phyloP scores from a whole-genome alignment of 371 early-diverging fungal genomes.

The Batkoa obscura region DNA sequence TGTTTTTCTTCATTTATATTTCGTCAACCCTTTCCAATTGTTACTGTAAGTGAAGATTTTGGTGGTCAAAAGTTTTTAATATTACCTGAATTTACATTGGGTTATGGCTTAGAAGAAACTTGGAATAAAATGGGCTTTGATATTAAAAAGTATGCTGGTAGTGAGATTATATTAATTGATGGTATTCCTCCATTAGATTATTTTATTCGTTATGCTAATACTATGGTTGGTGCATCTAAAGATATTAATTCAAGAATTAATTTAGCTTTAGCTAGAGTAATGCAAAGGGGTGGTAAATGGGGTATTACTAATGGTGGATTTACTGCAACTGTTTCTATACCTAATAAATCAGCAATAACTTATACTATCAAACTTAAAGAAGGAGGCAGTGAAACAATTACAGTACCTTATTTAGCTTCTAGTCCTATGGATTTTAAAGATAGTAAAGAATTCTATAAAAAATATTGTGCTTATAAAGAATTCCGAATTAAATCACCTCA shows the following conservation, averaged over 20 bases:
- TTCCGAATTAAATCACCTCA: too few relatives aligned
- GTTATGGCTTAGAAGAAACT: background rate
- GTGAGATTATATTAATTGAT: background rate
- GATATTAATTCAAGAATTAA: background rate
- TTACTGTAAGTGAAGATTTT: background rate
- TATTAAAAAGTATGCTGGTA: background rate
- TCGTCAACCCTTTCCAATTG: background rate
- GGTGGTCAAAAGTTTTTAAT: background rate
- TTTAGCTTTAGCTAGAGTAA: background rate
- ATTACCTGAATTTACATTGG: background rate
- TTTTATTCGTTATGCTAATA: background rate
- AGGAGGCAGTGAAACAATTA: background rate
- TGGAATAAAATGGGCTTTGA: background rate
- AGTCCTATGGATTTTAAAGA: background rate
- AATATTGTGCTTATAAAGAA: background rate
- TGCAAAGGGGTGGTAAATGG: background rate
- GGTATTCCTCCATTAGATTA: background rate
- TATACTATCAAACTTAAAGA: background rate
- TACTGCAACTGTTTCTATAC: background rate
- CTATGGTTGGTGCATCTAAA: background rate
- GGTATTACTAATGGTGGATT: background rate
- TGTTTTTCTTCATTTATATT: slow-evolving; percentile 1
- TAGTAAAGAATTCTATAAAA: background rate
- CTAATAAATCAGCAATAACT: background rate
- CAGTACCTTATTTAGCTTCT: background rate